A percentile compares a stretch with the other conserved stretches of the same genome.
Conservation (phyloP, 1,284 basidiomycete genomes). For the Microbotryum silenes-acaulis region DNA sequence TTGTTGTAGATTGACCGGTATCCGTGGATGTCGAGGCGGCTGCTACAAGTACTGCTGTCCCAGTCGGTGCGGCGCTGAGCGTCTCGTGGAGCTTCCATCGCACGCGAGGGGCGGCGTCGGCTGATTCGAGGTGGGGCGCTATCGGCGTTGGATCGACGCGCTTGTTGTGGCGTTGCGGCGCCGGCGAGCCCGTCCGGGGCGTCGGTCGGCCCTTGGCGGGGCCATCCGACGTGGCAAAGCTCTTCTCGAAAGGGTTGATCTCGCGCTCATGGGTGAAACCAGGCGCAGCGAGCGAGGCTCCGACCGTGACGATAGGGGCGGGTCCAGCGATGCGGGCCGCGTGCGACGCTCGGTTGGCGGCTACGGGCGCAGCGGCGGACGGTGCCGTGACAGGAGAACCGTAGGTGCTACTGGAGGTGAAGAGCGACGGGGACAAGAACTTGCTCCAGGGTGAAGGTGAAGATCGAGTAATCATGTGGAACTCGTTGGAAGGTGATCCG, state of each 20-base stretch:
- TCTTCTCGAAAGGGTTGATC: conserved; percentile 26
- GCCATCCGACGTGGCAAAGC: conserved; percentile 6
- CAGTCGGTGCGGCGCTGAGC: too few relatives aligned
- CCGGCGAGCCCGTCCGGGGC: not conserved
- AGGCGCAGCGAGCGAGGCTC: conserved; percentile 5
- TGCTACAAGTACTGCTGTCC: too few relatives aligned
- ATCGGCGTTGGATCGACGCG: too few relatives aligned
- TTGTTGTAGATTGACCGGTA: too few relatives aligned
- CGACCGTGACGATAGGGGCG: conserved; percentile 1
- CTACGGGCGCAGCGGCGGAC: not conserved
- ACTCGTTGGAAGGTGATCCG: too few relatives aligned
- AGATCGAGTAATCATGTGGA: not conserved
- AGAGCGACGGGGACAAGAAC: conserved; percentile 19
- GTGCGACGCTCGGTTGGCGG: not conserved
- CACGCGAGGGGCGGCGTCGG: too few relatives aligned
- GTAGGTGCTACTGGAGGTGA: conserved; percentile 2
- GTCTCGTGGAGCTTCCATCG: too few relatives aligned
- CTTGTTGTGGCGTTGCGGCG: too few relatives aligned
- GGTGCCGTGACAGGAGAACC: not conserved
- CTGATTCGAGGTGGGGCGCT: too few relatives aligned
- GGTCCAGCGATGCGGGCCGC: not conserved
- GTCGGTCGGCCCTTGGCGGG: not conserved
- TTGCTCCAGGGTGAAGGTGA: conserved; percentile 11
- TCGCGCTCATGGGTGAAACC: conserved; percentile 17
- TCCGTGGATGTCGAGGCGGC: too few relatives aligned